Conservation (phyloP, 768 basidiomycete species). For the Lentinula sp. region DNA sequence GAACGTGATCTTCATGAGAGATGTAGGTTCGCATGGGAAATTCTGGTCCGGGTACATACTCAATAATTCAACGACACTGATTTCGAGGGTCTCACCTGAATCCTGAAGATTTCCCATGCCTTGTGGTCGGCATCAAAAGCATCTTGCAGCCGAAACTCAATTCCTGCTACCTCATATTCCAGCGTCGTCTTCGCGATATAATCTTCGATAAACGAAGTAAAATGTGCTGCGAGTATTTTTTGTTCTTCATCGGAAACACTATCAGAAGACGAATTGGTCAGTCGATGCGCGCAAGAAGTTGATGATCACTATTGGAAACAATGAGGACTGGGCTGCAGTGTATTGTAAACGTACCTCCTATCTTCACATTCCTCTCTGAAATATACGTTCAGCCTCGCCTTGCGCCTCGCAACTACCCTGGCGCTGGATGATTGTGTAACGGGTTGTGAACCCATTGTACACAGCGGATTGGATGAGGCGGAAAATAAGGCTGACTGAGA, state of each 20-base stretch:
- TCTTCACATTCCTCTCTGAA: neutral
- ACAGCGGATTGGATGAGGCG: neutral
- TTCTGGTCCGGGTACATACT: neutral
- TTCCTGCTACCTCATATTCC: neutral
- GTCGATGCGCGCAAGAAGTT: no score
- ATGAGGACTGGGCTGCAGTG: neutral
- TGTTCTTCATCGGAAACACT: neutral
- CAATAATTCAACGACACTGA: neutral
- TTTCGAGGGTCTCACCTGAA: neutral
- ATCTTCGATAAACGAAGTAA: neutral
- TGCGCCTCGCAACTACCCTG: conserved; percentile 1
- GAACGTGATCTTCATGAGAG: neutral
- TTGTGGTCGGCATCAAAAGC: neutral
- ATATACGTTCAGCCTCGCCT: neutral
- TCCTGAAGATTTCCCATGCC: neutral
- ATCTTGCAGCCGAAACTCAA: no score
- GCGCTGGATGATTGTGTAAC: neutral
- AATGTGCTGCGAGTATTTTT: neutral
- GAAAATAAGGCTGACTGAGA: neutral
- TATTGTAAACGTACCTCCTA: neutral
- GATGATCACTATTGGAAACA: no score
- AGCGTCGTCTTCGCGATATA: neutral
- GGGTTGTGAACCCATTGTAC: neutral
- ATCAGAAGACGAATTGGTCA: neutral
- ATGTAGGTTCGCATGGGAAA: neutral